phyloP scores from a whole-genome alignment of 2,329 filamentous ascomycete genomes.

The Diaporthe citri region DNA sequence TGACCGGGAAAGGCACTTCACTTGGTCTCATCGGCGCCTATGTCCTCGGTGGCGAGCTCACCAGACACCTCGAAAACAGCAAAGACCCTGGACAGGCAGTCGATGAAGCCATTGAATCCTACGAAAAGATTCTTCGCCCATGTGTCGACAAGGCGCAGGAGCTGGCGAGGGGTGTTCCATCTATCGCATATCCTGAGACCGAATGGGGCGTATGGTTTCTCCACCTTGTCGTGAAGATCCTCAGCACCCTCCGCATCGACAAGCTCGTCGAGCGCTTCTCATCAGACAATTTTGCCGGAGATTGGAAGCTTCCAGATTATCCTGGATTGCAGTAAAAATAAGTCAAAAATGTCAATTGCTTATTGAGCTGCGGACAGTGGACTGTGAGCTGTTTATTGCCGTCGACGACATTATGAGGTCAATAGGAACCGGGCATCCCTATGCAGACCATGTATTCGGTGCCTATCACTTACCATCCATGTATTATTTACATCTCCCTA shows the following conservation, averaged over 20 bases:
- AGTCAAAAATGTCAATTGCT: neutral
- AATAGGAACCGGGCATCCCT: too few relatives aligned
- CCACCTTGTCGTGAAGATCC: constrained; percentile 7
- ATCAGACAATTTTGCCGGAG: constrained; percentile 33
- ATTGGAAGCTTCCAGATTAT: constrained; percentile 39
- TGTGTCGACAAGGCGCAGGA: constrained; percentile 58
- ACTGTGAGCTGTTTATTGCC: too few relatives aligned
- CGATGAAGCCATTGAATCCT: constrained; percentile 53
- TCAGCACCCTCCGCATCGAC: constrained; percentile 12
- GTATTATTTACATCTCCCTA: too few relatives aligned
- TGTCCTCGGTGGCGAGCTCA: constrained; percentile 67
- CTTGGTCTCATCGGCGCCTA: constrained; percentile 64
- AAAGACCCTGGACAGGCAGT: constrained; percentile 43
- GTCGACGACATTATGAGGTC: too few relatives aligned
- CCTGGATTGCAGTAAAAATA: constrained; percentile 15
- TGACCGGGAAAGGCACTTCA: constrained; percentile 66
- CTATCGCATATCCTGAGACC: constrained; percentile 18
- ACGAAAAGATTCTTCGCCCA: constrained; percentile 59
- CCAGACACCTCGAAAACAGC: constrained; percentile 44
- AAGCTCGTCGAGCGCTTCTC: constrained; percentile 28
- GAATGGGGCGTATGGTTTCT: constrained; percentile 39
- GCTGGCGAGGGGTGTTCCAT: constrained; percentile 34
- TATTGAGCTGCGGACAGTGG: neutral
- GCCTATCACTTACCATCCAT: too few relatives aligned
- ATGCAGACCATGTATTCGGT: too few relatives aligned